These are phyloP conservation scores for Carex myosuroides DNA, from an alignment of 176 grass and related monocot genomes.

Conservation along the genomic window DNA sequence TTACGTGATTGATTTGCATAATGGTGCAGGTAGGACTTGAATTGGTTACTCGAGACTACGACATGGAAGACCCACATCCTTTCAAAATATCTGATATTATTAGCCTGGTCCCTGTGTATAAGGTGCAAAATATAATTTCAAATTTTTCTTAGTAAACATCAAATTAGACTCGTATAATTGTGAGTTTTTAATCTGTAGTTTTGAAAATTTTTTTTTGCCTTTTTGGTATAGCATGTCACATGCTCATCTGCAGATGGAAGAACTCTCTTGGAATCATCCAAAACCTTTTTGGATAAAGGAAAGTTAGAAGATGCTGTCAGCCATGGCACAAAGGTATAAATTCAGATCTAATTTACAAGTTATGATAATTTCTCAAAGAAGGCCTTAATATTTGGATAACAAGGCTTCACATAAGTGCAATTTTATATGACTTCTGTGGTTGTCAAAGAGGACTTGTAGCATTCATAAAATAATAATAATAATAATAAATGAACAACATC, in stretches of 20 bases:
- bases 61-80: constrained; percentile 67
- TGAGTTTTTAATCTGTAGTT: constrained; percentile 1
- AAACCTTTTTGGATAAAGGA: constrained; percentile 95
- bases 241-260: constrained; percentile 96
- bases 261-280: constrained; percentile 94
- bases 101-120: constrained; percentile 88
- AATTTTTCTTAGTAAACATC: constrained; percentile 22
- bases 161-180: constrained; percentile 17
- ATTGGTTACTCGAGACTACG: constrained; percentile 82
- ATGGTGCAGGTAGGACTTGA: constrained; percentile 90
- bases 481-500: neutral
- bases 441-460: neutral
- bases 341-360: constrained; percentile 7
- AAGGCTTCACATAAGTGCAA: neutral
- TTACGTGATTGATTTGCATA: neutral
- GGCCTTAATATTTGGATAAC: neutral
- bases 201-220: neutral
- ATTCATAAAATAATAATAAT: neutral
- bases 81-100: constrained; percentile 82
- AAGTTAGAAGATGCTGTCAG: constrained; percentile 99
- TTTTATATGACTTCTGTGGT: neutral
- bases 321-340: constrained; percentile 71
- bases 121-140: constrained; percentile 46
- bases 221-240: constrained; percentile 69
- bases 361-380: constrained; percentile 2